Conservation (phyloP, 441 rosid genomes). For the Arabidopsis lyrata region DNA sequence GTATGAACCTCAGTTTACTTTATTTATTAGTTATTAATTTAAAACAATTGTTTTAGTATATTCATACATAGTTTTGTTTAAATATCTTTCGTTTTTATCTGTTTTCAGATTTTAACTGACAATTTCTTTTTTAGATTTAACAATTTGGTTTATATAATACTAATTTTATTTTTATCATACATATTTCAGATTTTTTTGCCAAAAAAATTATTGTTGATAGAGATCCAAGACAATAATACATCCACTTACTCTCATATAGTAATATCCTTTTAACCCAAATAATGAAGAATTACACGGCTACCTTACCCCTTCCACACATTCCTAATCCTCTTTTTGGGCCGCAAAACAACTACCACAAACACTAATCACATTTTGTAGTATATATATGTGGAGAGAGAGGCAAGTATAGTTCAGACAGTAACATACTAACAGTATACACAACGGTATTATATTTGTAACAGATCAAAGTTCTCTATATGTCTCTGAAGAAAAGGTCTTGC, state of each 20-base stretch:
- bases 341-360: slow-evolving; percentile 41
- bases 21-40: too few species aligned
- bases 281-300: slow-evolving; percentile 37
- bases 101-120: not conserved
- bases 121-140: not conserved
- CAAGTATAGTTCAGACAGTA: slow-evolving; percentile 44
- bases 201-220: too few species aligned
- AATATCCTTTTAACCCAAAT: slow-evolving; percentile 1
- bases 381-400: slow-evolving; percentile 35
- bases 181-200: too few species aligned
- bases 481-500: slow-evolving; percentile 42
- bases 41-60: too few species aligned
- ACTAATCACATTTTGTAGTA: slow-evolving; percentile 37
- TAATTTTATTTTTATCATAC: too few species aligned
- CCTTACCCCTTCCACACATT: slow-evolving; percentile 49
- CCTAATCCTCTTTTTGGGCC: slow-evolving; percentile 44
- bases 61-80: not conserved
- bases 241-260: too few species aligned
- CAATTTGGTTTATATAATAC: not conserved
- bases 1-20: too few species aligned
- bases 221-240: too few species aligned
- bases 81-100: not conserved
- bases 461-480: slow-evolving; percentile 13
- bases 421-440: slow-evolving; percentile 36
- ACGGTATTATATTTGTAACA: slow-evolving; percentile 30